A percentile compares a stretch with the other conserved stretches of the same genome.
Conservation (phyloP, 176 grass and related monocot genomes). For the Dactylis glomerata region DNA sequence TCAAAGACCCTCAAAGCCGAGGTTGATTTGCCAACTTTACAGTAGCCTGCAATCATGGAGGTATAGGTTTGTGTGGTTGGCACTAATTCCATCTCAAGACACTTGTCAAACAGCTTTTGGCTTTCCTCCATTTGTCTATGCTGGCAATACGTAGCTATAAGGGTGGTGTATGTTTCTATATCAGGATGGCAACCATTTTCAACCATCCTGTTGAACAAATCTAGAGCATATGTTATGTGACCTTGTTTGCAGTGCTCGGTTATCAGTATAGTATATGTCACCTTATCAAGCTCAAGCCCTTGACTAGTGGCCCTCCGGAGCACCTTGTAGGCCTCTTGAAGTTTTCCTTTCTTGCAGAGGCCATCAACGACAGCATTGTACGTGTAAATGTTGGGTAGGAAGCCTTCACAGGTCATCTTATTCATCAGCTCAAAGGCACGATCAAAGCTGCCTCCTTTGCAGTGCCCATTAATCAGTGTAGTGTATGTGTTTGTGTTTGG, state of each 20-base stretch:
- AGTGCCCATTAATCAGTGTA: conserved; percentile 59
- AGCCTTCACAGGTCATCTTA: conserved; percentile 61
- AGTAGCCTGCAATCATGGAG: conserved; percentile 88
- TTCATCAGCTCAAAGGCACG: conserved; percentile 65
- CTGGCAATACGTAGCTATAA: conserved; percentile 74
- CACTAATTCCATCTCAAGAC: conserved; percentile 49
- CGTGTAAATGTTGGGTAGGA: conserved; percentile 69
- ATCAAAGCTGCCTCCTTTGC: conserved; percentile 60
- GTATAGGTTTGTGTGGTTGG: conserved; percentile 87
- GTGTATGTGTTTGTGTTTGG: conserved; percentile 90
- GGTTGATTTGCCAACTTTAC: conserved; percentile 63
- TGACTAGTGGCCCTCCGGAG: conserved; percentile 48
- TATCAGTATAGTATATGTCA: conserved; percentile 79
- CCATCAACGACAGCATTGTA: conserved; percentile 79
- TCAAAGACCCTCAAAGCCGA: conserved; percentile 74
- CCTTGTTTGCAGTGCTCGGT: conserved; percentile 78
- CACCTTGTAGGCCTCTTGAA: conserved; percentile 79
- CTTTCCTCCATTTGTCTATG: conserved; percentile 69
- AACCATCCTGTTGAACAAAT: conserved; percentile 74
- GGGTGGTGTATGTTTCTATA: conserved; percentile 75
- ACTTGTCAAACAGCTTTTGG: conserved; percentile 74
- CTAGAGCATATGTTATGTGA: conserved; percentile 49
- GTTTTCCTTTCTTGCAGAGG: conserved; percentile 66
- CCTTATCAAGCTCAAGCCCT: conserved; percentile 67
- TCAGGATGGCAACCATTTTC: conserved; percentile 66